Evolutionary conservation across 192 early-diverging fungal genomes (phyloP).

Genomic region (Coemansia sp.): DNA sequence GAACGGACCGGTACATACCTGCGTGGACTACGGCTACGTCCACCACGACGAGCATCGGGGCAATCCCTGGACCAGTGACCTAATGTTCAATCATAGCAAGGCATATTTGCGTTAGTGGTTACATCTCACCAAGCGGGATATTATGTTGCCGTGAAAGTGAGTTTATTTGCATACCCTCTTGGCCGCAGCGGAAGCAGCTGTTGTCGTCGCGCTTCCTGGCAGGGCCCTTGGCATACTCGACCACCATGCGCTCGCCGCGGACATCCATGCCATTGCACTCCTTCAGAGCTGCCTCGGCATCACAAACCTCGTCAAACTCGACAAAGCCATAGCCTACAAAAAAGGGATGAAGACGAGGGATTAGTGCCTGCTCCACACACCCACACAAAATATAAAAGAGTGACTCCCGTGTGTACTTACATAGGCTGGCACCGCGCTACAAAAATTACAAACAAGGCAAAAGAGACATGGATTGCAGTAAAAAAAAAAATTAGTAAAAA

Average conservation of each 20-base stretch:
- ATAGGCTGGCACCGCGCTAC: conserved; percentile 31
- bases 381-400: background rate
- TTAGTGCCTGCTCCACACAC: background rate
- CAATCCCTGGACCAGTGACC: conserved; percentile 55
- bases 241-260: conserved; percentile 40
- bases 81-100: conserved; percentile 1
- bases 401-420: conserved; percentile 11
- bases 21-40: conserved; percentile 39
- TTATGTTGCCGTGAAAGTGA: background rate
- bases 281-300: conserved; percentile 25
- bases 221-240: conserved; percentile 36
- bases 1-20: conserved; percentile 29
- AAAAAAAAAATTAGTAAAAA: background rate
- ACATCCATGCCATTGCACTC: conserved; percentile 34
- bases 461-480: background rate
- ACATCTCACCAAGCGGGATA: background rate
- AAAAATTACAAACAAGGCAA: background rate
- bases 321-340: conserved; percentile 42
- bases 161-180: conserved; percentile 29
- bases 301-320: conserved; percentile 14
- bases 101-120: background rate
- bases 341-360: background rate
- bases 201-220: conserved; percentile 33
- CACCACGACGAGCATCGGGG: conserved; percentile 13
- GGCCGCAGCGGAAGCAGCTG: conserved; percentile 49